phyloP scores from a whole-genome alignment of 768 basidiomycete genomes.

The Amanita brunnescens region DNA sequence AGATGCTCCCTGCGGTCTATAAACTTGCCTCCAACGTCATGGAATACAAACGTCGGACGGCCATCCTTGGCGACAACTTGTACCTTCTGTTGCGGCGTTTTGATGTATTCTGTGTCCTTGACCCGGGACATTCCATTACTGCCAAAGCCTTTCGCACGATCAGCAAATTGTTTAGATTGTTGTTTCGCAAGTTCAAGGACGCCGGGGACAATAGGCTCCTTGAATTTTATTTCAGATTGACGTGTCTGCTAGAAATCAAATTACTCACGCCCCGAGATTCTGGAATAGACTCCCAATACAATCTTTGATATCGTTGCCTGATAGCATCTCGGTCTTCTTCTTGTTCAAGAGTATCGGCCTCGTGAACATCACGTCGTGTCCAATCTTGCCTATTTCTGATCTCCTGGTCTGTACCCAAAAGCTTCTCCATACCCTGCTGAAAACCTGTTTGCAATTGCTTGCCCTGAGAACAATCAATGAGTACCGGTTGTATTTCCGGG shows the following conservation, averaged over 20 bases:
- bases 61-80: conserved; percentile 32
- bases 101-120: conserved; percentile 27
- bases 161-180: conserved; percentile 26
- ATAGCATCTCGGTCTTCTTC: conserved; percentile 44
- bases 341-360: conserved; percentile 57
- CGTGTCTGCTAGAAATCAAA: conserved; percentile 7
- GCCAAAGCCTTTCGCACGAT: conserved; percentile 27
- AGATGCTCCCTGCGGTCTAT: conserved; percentile 46
- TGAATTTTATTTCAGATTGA: conserved; percentile 1
- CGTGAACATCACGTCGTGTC: conserved; percentile 38
- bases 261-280: conserved; percentile 54
- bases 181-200: conserved; percentile 41
- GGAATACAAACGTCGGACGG: conserved; percentile 53
- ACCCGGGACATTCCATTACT: conserved; percentile 31
- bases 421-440: conserved; percentile 67
- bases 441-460: conserved; percentile 75
- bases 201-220: conserved; percentile 61
- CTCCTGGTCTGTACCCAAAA: conserved; percentile 47
- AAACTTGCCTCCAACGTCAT: conserved; percentile 70
- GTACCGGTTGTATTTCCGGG: neutral
- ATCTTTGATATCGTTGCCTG: conserved; percentile 56
- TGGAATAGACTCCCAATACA: conserved; percentile 73
- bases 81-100: conserved; percentile 25
- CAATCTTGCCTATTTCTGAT: conserved; percentile 8
- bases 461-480: conserved; percentile 30